phyloP scores from a whole-genome alignment of 441 rosid species.

The Melastoma candidum region DNA sequence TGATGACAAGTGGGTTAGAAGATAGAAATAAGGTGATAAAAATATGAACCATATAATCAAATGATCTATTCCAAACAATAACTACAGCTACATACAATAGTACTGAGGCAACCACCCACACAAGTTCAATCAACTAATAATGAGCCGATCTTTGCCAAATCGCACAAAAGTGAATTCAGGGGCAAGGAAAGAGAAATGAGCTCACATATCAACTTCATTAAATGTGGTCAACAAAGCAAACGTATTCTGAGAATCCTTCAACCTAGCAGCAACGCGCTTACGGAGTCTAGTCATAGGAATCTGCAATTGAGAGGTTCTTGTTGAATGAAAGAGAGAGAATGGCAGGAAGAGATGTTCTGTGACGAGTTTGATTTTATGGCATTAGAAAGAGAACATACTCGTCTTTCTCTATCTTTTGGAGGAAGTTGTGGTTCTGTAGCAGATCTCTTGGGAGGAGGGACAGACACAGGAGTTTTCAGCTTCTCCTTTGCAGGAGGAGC shows the following conservation, averaged over 20 bases:
- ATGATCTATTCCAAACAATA: too few relatives aligned
- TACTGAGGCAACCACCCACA: too few relatives aligned
- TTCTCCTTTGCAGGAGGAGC: slow-evolving; percentile 46
- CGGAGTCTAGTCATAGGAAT: slow-evolving; percentile 98
- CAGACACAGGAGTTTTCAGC: slow-evolving; percentile 38
- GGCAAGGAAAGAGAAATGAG: slow-evolving; percentile 4
- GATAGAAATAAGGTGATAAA: slow-evolving; percentile 1
- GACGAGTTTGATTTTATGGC: background rate
- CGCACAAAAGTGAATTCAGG: too few relatives aligned
- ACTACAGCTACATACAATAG: too few relatives aligned
- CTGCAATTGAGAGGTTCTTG: slow-evolving; percentile 32
- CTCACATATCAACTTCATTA: slow-evolving; percentile 99
- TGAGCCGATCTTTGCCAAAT: too few relatives aligned
- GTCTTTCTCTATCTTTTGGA: slow-evolving; percentile 95
- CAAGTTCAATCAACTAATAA: too few relatives aligned
- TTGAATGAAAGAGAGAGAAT: slow-evolving; percentile 15
- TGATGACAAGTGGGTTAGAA: slow-evolving; percentile 4
- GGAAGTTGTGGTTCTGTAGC: slow-evolving; percentile 93
- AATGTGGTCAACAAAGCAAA: slow-evolving; percentile 92
- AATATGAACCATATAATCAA: too few relatives aligned
- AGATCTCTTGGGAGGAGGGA: slow-evolving; percentile 43
- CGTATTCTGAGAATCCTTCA: slow-evolving; percentile 88
- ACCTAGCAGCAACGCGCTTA: slow-evolving; percentile 75
- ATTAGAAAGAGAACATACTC: slow-evolving; percentile 34
- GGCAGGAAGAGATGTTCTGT: slow-evolving; percentile 4